Base-by-base conservation (phyloP, 441 rosid species). In the Pelargonium australe region DNA sequence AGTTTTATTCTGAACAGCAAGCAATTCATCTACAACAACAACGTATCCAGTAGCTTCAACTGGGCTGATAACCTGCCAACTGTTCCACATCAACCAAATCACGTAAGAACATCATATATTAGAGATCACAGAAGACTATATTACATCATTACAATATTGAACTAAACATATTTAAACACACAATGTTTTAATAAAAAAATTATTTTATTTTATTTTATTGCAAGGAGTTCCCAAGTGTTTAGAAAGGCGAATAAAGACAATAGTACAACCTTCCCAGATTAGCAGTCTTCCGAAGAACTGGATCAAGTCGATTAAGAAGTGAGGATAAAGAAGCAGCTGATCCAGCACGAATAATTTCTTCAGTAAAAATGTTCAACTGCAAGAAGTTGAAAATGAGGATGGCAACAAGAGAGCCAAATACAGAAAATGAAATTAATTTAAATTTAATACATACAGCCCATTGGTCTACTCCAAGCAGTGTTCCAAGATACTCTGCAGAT, bases 41-140 rank as follows among this genome's bases (percentile, higher is more conserved):
- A 95, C 92, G 77, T 85, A 87, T 76, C 99, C 99, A 40, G 82
- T 83, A 66, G 81, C 96, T 79, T 95, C 98, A 75, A 86, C 88
- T 6, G 99, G 96, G 74, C 99, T 91, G 68, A 92, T 95, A 73
- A 95, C 95, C 86, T 95, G 99, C 99, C 99, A 95, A 75, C 99
- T 95, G 91, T 79, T 70, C 73, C 76, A 80, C 70, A 68, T 79
- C 72, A 81, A 70, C 13, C 17, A 74, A 70, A 81, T 62, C 68
- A 73, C 74, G 55, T 73, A 49, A 77, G 73, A 79, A 71, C 65
- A 73, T 77, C 23, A 20, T 71, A 53, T 49, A 68, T 60, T 66
- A 66, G 9, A 60, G 71, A 40, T 63, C 7, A 10, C 43, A 47
- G 31, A 5, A 51, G 20, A 57, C 19, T 25, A 14, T 23, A 73